phyloP scores from a whole-genome alignment of 768 basidiomycete genomes.

The Psilocybe cyanescens region DNA sequence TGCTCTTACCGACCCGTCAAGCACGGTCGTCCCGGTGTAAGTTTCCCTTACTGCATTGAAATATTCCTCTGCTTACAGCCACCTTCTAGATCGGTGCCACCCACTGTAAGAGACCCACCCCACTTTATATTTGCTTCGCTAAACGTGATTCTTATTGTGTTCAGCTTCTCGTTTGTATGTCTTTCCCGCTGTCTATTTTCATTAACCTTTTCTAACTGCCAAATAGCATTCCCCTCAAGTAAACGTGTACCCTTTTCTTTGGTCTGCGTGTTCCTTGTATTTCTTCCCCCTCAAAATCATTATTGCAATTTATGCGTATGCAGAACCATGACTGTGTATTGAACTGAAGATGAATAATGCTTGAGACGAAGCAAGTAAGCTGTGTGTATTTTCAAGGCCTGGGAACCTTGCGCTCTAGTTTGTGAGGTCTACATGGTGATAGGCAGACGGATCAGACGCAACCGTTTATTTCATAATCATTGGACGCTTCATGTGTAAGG shows the following conservation, averaged over 20 bases:
- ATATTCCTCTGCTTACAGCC: slow-evolving; percentile 17
- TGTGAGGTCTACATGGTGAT: neutral
- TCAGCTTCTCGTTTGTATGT: slow-evolving; percentile 78
- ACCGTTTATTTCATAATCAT: slow-evolving; percentile 2
- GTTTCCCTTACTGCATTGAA: slow-evolving; percentile 34
- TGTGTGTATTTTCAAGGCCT: neutral
- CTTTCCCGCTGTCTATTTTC: neutral
- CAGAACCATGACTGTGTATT: slow-evolving; percentile 7
- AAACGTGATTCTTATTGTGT: slow-evolving; percentile 3
- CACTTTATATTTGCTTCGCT: slow-evolving; percentile 12
- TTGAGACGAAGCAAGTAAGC: neutral
- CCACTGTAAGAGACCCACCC: slow-evolving; percentile 61
- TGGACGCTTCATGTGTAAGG: neutral
- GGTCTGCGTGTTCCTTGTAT: slow-evolving; percentile 24
- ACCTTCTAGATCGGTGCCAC: slow-evolving; percentile 79
- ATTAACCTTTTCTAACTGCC: slow-evolving; percentile 20
- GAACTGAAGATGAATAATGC: neutral
- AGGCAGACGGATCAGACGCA: slow-evolving; percentile 7
- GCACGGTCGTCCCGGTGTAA: slow-evolving; percentile 99
- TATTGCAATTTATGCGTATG: slow-evolving; percentile 30
- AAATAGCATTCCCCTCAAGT: slow-evolving; percentile 92
- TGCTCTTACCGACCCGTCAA: slow-evolving; percentile 99
- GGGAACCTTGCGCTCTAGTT: neutral
- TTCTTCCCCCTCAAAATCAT: slow-evolving; percentile 26
- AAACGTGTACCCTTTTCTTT: slow-evolving; percentile 37